Evolutionary conservation across 441 rosid genomes (phyloP), one percentile per base, ranked within the genome.

Genomic region (Aleurites moluccanus): DNA sequence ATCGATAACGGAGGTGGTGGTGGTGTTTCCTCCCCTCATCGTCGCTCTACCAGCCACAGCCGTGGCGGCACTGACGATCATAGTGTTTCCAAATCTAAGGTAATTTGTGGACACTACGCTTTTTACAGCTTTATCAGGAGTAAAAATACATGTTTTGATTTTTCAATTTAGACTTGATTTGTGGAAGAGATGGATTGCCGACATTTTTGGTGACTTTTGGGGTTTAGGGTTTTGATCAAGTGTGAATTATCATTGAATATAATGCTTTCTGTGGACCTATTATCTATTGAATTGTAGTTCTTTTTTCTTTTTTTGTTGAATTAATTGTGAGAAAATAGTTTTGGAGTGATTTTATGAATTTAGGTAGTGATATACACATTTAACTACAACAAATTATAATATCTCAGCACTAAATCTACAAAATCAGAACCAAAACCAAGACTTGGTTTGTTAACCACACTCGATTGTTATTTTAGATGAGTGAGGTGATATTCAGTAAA

Each of bases 71-170:
- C 83, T 59, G 96, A 88, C 50, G 92, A 86, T 73, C 86, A 70
- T 35, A 78, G 74, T 63, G 92, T 91, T 76, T 84, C 84, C 25
- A 93, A 86, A 80, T 83, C 94, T 66, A 86, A 77, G 93, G 98
- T 92, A 69, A 25, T 20, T 25, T 23, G 27, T n/a, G 8, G 18
- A 10, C 9, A 27, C 0, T 27, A 16, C 38, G 2, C 33, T 13
- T 11, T 27, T 2, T 60, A 10, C 6, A 23, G 6, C 33, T 53
- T 52, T 15, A 5, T 4, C 7, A 18, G 56, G n/a, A 4, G 0
- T 13, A 55, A 21, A 21, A 11, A 1, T 45, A 45, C 15, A 14
- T 45, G 13, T 13, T 45, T 10, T 10, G 50, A 10, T 10, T 10
- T 10, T n/a, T 55, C 60, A 55, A 55, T 55, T 50, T 50, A 50